phyloP scores from a whole-genome alignment of 2,329 filamentous ascomycete genomes.

The Cladorrhinum sp. region DNA sequence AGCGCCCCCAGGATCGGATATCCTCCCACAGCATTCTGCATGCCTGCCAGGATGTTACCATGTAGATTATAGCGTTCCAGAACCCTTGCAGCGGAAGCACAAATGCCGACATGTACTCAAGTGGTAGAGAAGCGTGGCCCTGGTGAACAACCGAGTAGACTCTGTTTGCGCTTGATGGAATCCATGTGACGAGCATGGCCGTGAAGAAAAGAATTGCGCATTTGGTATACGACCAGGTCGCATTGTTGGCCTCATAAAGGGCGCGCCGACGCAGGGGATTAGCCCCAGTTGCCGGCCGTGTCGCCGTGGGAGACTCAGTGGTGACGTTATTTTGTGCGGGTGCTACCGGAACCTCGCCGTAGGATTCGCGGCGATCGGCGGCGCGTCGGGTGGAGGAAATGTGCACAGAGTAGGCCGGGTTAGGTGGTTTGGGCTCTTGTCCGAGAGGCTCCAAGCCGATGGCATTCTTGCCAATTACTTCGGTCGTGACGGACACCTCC shows the following conservation, averaged over 20 bases:
- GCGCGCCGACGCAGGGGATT: conserved; percentile 34
- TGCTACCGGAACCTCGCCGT: conserved; percentile 28
- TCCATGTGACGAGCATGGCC: conserved; percentile 70
- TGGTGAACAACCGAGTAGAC: conserved; percentile 65
- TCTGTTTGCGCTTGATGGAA: conserved; percentile 74
- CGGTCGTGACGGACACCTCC: conserved; percentile 61
- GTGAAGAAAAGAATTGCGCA: conserved; percentile 70
- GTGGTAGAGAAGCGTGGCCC: conserved; percentile 49
- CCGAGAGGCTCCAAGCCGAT: conserved; percentile 36
- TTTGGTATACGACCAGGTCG: conserved; percentile 67
- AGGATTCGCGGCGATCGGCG: conserved; percentile 24
- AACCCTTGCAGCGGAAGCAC: conserved; percentile 80
- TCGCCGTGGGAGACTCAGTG: conserved; percentile 14
- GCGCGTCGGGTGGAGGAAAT: conserved; percentile 42
- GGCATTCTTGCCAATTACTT: conserved; percentile 36
- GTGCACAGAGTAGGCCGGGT: conserved; percentile 47
- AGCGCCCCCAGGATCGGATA: conserved; percentile 25
- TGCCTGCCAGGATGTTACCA: conserved; percentile 64
- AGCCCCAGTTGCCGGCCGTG: conserved; percentile 21
- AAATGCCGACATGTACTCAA: conserved; percentile 69
- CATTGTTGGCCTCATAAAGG: conserved; percentile 55
- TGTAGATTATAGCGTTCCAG: conserved; percentile 80
- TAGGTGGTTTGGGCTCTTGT: conserved; percentile 13
- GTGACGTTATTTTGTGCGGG: conserved; percentile 30
- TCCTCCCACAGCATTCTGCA: conserved; percentile 50